Evolutionary conservation across 2,329 filamentous ascomycete genomes (phyloP).

Genomic region (Polychaeton citri): DNA sequence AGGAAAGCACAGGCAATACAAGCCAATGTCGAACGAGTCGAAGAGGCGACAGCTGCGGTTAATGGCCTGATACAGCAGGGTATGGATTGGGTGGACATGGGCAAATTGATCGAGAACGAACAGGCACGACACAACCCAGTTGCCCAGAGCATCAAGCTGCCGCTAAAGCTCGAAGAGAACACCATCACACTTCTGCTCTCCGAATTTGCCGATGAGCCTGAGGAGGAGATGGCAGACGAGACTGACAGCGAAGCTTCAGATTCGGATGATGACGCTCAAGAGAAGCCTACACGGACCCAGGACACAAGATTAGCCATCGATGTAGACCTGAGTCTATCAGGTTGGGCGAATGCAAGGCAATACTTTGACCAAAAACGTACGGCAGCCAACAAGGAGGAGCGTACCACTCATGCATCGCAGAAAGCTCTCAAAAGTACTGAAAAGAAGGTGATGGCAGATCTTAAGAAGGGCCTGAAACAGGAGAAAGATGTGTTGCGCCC

Average conservation of each 20-base stretch:
- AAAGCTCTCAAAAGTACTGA: conserved; percentile 82
- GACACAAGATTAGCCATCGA: conserved; percentile 55
- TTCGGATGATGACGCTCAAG: conserved; percentile 40
- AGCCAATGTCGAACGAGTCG: conserved; percentile 78
- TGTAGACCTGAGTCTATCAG: conserved; percentile 67
- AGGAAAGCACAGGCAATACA: conserved; percentile 84
- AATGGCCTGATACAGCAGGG: conserved; percentile 84
- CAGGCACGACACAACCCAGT: conserved; percentile 70
- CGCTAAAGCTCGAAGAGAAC: conserved; percentile 82
- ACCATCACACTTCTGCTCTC: conserved; percentile 67
- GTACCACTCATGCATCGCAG: conserved; percentile 67
- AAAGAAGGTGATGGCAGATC: conserved; percentile 70
- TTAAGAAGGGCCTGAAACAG: conserved; percentile 79
- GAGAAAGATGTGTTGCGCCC: conserved; percentile 80
- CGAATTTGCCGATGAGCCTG: conserved; percentile 53
- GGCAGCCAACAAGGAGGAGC: conserved; percentile 76
- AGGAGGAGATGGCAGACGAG: conserved; percentile 44
- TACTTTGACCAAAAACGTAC: conserved; percentile 84
- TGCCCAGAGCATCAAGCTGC: conserved; percentile 72
- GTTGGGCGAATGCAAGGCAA: conserved; percentile 78
- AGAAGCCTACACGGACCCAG: conserved; percentile 12
- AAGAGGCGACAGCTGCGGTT: conserved; percentile 84
- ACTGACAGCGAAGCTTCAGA: conserved; percentile 54
- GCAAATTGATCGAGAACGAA: conserved; percentile 74
- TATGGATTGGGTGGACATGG: conserved; percentile 96